These are phyloP conservation scores for Jatropha multifida DNA, from an alignment of 441 rosid genomes.

Conservation along the genomic window DNA sequence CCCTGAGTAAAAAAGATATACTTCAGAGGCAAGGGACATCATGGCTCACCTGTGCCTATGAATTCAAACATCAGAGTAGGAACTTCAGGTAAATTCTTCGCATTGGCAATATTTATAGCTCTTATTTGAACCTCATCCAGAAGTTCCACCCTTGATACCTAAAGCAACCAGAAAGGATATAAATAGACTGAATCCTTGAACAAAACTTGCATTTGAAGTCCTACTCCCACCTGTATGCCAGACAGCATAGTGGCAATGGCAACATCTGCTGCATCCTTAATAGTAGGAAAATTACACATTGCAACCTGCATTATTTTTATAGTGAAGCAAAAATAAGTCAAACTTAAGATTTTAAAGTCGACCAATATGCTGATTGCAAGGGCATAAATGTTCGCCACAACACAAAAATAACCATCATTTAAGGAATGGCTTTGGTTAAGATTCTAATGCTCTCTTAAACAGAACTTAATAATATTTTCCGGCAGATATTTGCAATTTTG, in stretches of 20 bases:
- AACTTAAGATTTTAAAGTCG: background rate
- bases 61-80: constrained; percentile 96
- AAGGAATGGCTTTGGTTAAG: background rate
- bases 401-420: background rate
- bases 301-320: constrained; percentile 65
- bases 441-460: constrained; percentile 3
- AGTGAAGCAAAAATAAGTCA: background rate
- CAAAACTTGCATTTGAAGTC: constrained; percentile 22
- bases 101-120: constrained; percentile 88
- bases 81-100: constrained; percentile 70
- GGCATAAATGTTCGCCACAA: background rate
- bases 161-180: constrained; percentile 23
- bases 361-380: background rate
- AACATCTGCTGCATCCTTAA: constrained; percentile 97
- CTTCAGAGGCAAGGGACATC: constrained; percentile 1
- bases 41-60: constrained; percentile 71
- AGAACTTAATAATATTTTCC: constrained; percentile 2
- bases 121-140: constrained; percentile 85
- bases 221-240: constrained; percentile 83
- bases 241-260: constrained; percentile 84
- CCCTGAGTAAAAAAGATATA: background rate
- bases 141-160: constrained; percentile 92
- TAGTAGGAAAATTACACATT: constrained; percentile 85
- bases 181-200: constrained; percentile 22
- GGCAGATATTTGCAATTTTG: background rate